Conservation (phyloP, 345 rosid genomes). For the Salix dunnii region DNA sequence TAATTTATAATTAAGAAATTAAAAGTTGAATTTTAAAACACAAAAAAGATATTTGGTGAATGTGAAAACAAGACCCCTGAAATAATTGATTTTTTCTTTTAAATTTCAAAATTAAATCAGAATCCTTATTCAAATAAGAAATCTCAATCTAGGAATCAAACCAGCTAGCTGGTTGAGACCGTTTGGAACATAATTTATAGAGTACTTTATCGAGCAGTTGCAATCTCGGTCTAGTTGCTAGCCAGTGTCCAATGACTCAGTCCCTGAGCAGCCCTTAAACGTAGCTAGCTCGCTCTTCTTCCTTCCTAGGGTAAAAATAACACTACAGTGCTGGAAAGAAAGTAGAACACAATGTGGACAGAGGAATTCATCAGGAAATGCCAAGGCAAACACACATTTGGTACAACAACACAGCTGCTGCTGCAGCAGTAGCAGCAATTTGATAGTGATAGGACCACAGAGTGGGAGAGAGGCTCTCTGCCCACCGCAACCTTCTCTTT, state of each 20-base stretch:
- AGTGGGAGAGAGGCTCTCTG: conserved; percentile 26
- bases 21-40: background rate
- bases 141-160: background rate
- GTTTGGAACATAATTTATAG: background rate
- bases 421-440: background rate
- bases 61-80: background rate
- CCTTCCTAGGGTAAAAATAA: background rate
- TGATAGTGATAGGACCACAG: conserved; percentile 24
- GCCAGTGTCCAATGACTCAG: background rate
- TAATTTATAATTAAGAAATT: background rate
- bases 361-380: background rate
- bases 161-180: background rate
- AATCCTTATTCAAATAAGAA: background rate
- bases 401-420: background rate
- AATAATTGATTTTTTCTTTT: background rate
- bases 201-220: background rate
- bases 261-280: background rate
- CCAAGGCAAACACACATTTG: background rate
- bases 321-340: background rate
- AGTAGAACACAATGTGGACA: background rate
- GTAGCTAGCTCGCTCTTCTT: background rate
- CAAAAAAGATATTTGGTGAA: background rate
- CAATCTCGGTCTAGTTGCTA: background rate
- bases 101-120: background rate
- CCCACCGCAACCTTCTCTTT: conserved; percentile 17